phyloP scores from a whole-genome alignment of 345 rosid genomes.

The Ceriops tagal region DNA sequence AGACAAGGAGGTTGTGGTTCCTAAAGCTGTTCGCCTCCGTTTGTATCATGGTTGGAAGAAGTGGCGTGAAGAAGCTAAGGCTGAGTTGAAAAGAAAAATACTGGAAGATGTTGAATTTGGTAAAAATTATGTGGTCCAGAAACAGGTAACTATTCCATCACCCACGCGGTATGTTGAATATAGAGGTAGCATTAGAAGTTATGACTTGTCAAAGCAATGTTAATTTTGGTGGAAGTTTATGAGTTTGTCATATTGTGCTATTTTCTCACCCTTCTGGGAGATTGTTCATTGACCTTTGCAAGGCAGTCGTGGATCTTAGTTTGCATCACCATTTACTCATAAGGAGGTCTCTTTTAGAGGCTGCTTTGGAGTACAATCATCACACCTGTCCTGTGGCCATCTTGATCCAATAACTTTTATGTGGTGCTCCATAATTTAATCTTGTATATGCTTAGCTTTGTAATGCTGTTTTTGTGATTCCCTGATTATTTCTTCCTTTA shows the following conservation, averaged over 20 bases:
- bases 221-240: constrained; percentile 3
- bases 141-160: constrained; percentile 53
- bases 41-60: constrained; percentile 90
- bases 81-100: constrained; percentile 64
- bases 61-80: constrained; percentile 91
- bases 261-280: neutral
- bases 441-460: too few relatives aligned
- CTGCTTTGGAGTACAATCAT: neutral
- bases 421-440: too few relatives aligned
- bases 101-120: constrained; percentile 80
- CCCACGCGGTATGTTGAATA: neutral
- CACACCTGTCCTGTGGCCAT: too few relatives aligned
- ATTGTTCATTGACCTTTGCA: constrained; percentile 10
- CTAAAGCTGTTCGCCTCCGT: constrained; percentile 69
- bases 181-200: neutral
- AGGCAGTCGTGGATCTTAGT: neutral
- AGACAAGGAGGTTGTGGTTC: constrained; percentile 78
- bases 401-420: too few relatives aligned
- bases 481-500: too few relatives aligned
- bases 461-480: too few relatives aligned
- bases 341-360: neutral
- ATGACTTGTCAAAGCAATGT: neutral
- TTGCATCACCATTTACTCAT: constrained; percentile 7
- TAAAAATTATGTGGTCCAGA: constrained; percentile 62
- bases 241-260: neutral